Evolutionary conservation across 805 yeast species (phyloP).

Genomic region (Candida railenensis): DNA sequence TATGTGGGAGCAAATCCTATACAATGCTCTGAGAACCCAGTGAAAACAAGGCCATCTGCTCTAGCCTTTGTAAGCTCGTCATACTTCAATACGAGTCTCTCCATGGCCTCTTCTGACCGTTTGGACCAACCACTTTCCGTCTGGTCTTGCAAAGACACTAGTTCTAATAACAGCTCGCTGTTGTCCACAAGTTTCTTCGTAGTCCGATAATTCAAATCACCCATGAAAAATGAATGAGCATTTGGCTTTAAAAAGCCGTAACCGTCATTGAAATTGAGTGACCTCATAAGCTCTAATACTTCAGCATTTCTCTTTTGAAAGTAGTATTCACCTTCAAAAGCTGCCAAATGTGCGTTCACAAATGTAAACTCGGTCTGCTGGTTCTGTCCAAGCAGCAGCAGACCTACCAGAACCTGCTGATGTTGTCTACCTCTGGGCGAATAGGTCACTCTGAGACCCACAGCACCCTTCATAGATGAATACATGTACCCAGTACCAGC

Average conservation of each 20-base stretch:
- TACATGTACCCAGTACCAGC: slow-evolving; percentile 56
- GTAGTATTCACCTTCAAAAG: slow-evolving; percentile 64
- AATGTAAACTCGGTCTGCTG: slow-evolving; percentile 50
- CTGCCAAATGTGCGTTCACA: slow-evolving; percentile 71
- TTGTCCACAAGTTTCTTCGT: slow-evolving; percentile 15
- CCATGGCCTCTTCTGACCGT: slow-evolving; percentile 8
- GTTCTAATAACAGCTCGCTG: slow-evolving; percentile 12
- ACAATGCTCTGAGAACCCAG: slow-evolving; percentile 66
- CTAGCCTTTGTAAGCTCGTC: slow-evolving; percentile 54
- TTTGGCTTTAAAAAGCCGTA: slow-evolving; percentile 50
- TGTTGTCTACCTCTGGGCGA: slow-evolving; percentile 14
- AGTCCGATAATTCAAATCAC: slow-evolving; percentile 83
- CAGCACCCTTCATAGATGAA: slow-evolving; percentile 76
- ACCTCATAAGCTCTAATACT: slow-evolving; percentile 46
- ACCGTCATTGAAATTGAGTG: slow-evolving; percentile 59
- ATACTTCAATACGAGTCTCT: slow-evolving; percentile 23
- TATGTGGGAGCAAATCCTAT: slow-evolving; percentile 77
- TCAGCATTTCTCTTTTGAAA: slow-evolving; percentile 53
- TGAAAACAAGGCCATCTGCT: slow-evolving; percentile 45
- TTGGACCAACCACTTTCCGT: slow-evolving; percentile 5
- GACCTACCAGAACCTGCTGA: neutral
- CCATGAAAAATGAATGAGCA: slow-evolving; percentile 69
- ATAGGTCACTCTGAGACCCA: slow-evolving; percentile 53
- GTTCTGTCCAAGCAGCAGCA: neutral
- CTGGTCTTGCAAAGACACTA: slow-evolving; percentile 25